Evolutionary conservation across 441 rosid genomes (phyloP).

Genomic region (Eruca vesicaria): DNA sequence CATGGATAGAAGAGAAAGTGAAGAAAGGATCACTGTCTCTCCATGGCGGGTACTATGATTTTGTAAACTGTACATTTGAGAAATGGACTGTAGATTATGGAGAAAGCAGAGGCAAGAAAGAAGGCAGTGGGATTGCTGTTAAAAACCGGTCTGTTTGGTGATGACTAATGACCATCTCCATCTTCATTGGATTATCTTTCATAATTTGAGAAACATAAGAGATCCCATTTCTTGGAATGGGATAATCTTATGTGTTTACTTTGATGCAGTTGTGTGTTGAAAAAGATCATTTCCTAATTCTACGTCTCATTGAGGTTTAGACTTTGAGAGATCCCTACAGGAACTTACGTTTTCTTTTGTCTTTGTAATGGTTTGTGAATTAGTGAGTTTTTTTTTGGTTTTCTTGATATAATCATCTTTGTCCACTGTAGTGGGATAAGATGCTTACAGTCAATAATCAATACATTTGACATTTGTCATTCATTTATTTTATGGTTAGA

Average conservation of each 20-base stretch:
- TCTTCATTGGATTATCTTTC: conserved; percentile 8
- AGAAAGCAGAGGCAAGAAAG: conserved; percentile 39
- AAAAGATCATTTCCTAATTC: neutral
- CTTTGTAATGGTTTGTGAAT: neutral
- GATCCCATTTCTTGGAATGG: neutral
- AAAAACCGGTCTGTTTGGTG: conserved; percentile 59
- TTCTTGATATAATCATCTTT: neutral
- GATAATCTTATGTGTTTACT: conserved; percentile 1
- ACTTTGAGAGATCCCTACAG: neutral
- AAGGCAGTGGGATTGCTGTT: conserved; percentile 40
- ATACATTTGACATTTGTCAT: neutral
- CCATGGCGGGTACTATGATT: conserved; percentile 92
- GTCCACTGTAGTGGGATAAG: neutral
- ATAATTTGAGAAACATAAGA: conserved; percentile 2
- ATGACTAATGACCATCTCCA: conserved; percentile 3
- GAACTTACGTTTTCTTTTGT: neutral
- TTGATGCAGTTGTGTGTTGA: conserved; percentile 21
- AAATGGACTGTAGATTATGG: conserved; percentile 86
- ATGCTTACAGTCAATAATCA: neutral
- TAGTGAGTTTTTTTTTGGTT: neutral
- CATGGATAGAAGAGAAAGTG: conserved; percentile 91
- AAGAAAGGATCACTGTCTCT: conserved; percentile 53
- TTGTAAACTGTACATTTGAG: conserved; percentile 76
- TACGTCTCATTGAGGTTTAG: neutral
- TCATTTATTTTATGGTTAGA: neutral